phyloP scores from a whole-genome alignment of 257 asterid genomes.

The Scutellaria barbata region DNA sequence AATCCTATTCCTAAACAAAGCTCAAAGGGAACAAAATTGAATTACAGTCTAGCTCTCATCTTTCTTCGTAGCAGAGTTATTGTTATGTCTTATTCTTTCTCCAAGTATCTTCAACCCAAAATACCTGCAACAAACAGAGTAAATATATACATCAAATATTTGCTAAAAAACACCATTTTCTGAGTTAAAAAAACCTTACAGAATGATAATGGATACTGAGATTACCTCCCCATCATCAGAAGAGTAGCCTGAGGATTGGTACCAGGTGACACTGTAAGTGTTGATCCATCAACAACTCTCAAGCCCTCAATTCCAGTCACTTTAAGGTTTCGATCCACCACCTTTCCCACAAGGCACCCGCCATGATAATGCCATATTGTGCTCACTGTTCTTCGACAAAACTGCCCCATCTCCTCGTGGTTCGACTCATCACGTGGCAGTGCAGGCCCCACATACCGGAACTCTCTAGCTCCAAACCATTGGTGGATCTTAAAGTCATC shows the following conservation, averaged over 20 bases:
- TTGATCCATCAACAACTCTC: conserved; percentile 83
- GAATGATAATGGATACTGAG: not conserved
- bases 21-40: not conserved
- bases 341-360: conserved; percentile 82
- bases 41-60: not conserved
- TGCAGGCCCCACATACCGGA: conserved; percentile 68
- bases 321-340: conserved; percentile 62
- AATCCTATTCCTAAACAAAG: not conserved
- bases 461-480: conserved; percentile 68
- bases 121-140: conserved; percentile 51
- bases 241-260: conserved; percentile 97
- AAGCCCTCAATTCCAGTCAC: conserved; percentile 65
- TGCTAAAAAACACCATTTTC: not conserved
- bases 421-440: conserved; percentile 60
- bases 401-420: conserved; percentile 64
- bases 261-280: conserved; percentile 74
- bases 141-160: not conserved
- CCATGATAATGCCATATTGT: conserved; percentile 99
- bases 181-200: no score
- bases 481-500: conserved; percentile 60
- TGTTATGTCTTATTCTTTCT: conserved; percentile 48
- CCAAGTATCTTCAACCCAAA: conserved; percentile 63
- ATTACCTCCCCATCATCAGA: conserved; percentile 74
- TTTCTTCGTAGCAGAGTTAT: not conserved
- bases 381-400: conserved; percentile 77